Base-by-base conservation (phyloP, 805 yeast genomes). In the Candida rishiriensis region DNA sequence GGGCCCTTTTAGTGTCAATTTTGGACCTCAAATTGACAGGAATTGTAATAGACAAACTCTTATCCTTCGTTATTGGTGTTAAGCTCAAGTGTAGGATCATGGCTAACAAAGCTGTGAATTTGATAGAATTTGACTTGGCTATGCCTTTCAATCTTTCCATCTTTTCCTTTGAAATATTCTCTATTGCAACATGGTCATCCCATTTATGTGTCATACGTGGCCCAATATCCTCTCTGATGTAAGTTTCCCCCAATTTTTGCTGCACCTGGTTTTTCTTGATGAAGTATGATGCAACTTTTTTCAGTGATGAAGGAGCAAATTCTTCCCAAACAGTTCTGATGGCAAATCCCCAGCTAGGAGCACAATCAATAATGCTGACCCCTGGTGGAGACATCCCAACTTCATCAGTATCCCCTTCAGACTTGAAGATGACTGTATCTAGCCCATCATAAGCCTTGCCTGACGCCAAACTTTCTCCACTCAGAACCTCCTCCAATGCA, bases 21-120 rank as follows among this genome's bases (percentile, higher is more conserved):
- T 29, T n/a, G 1, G 31, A 8, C 38, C 65, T 50, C 3, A 53
- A 35, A 38, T 59, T 50, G 3, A 46, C 52, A 3, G 65, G 63
- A 34, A 60, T 40, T 0, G 37, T 6, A 1, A 42, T 47, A 3
- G 10, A 3, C 0, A 54, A 46, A 34, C 52, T 55, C 10, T 46
- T 34, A 3, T 50, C 50, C 10, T 40, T 38, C 7, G 46, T 40
- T 6, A 50, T 26, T 4, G 56, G 50, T 7, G 34, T 7, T 17
- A 52, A 12, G 3, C 56, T 47, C 10, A 39, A 9, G 9, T 44
- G 48, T n/a, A 42, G 11, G 17, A 55, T 31, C 10, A 41, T 41
- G n/a, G 35, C 17, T 21, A 56, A 21, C 29, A 55, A 39, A 1
- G 56, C 39, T 6, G 59, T 56, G 7, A 56, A 35, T 17, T 53